A percentile compares a stretch with the other conserved stretches of the same genome.
These are phyloP conservation scores for Saccharomyces pastorianus DNA, from an alignment of 1,139 yeast genomes.

Conservation along the genomic window DNA sequence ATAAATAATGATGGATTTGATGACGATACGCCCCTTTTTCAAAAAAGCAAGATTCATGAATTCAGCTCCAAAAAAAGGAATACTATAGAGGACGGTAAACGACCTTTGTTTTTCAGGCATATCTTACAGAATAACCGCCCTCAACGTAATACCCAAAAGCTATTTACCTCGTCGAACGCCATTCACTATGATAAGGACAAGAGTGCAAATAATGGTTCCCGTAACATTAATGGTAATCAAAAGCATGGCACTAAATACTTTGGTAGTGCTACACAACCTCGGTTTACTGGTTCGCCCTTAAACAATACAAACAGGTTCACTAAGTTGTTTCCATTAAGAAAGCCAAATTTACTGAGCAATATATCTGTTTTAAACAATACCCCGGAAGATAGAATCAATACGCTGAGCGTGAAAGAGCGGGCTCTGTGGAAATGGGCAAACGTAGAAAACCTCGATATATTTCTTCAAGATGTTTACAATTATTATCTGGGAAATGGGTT, in stretches of 20 bases:
- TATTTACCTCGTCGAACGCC: background rate
- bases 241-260: background rate
- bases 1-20: conserved; percentile 11
- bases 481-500: conserved; percentile 85
- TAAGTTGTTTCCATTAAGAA: conserved; percentile 10
- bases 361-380: conserved; percentile 26
- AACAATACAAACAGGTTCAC: background rate
- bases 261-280: background rate
- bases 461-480: conserved; percentile 71
- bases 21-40: conserved; percentile 5
- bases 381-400: conserved; percentile 23
- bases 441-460: conserved; percentile 80
- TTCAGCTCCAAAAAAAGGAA: conserved; percentile 11
- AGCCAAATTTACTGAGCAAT: conserved; percentile 24
- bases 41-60: background rate
- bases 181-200: background rate
- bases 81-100: conserved; percentile 10
- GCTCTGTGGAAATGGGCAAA: conserved; percentile 97
- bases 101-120: conserved; percentile 9
- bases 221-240: background rate
- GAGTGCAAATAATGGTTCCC: background rate
- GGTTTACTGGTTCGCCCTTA: background rate
- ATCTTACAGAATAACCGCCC: background rate
- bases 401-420: conserved; percentile 56
- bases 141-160: background rate